Evolutionary conservation across 192 early-diverging fungal genomes (phyloP), one percentile per base, ranked within the genome.

Genomic region (Dissophora ornata): DNA sequence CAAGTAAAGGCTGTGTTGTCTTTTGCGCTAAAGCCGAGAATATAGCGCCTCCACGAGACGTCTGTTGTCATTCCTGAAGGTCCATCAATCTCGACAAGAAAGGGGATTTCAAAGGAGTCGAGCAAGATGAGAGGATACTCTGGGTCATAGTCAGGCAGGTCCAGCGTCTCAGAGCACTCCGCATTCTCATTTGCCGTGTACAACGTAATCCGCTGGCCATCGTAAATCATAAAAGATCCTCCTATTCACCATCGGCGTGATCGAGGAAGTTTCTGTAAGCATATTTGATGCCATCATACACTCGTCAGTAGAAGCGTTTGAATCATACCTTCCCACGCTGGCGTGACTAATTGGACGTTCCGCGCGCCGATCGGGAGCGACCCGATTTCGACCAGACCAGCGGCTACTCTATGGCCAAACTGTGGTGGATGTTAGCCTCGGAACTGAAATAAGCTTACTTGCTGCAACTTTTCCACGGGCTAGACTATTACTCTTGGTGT

Each of bases 401-500:
- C 73, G 4, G 73, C 73, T 36, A 77, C 73, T 50, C 73, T 57
- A 51, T 77, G 73, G 12, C 64, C 73, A 77, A 77, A 77, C 73
- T 77, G n/a, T 41, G 26, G 7, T 30, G 24, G 36, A 38, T 62
- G 12, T 48, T 22, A 64, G 47, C 1, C 26, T 4, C 25, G 26
- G 19, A 18, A 33, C 8, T 15, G 13, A 22, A 34, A 5, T 9
- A 38, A 38, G 36, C 36, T n/a, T n/a, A n/a, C n/a, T n/a, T n/a
- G n/a, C n/a, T n/a, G n/a, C n/a, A n/a, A n/a, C n/a, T n/a, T n/a
- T n/a, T n/a, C n/a, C n/a, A n/a, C n/a, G n/a, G n/a, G n/a, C n/a
- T n/a, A n/a, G n/a, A 12, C 25, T 26, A n/a, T 62, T 82, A 90
- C 88, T 61, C 82, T 64, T 24, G 86, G 84, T 12, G 73, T 75